Evolutionary conservation across 2,329 filamentous ascomycete genomes (phyloP), one percentile per base, ranked within the genome.

Genomic region (Aspergillus aculeatus): DNA sequence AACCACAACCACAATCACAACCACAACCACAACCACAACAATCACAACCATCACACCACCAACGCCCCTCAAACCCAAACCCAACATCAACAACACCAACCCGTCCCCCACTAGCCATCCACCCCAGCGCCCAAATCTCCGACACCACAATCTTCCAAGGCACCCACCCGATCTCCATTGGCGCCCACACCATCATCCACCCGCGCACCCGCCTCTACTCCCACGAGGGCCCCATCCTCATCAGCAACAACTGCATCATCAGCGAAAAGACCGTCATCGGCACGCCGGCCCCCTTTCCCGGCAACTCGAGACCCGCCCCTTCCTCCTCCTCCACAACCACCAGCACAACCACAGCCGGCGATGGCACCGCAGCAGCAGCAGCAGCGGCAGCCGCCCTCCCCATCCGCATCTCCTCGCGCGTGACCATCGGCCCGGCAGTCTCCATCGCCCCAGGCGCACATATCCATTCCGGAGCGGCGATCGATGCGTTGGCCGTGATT

Each of bases 171-270:
- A 91, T 99, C 64, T 88, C 86, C 49, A 86, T 98, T 63, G 88
- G 88, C 58, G 83, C 90, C 24, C 88, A 92, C 70, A 88, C 86
- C 3, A 85, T 97, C 6, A 78, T 99, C n/a, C 94, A 98, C 70
- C 93, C 95, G 1, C 90, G 93, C 52, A 86, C 88, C 16, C 87
- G 88, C 62, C 84, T 97, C 58, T 90, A 92, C 69, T 89, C 94
- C 9, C 86, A 87, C 59, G 83, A 89, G 54, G 92, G 92, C 4
- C 88, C 92, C 48, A 87, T 98, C 66, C 87, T 87, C 29, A 85
- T 96, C 61, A 92, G 93, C 26, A 87, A 91, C 60, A 87, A 89
- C 55, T 95, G 90, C 68, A 89, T 96, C 50, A 82, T 98, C 48
- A 86, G 89, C 66, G 95, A 98, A 69, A 81, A 81, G 62, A 72